phyloP scores from a whole-genome alignment of 176 grass and related monocot genomes.

The Juncus effusus region DNA sequence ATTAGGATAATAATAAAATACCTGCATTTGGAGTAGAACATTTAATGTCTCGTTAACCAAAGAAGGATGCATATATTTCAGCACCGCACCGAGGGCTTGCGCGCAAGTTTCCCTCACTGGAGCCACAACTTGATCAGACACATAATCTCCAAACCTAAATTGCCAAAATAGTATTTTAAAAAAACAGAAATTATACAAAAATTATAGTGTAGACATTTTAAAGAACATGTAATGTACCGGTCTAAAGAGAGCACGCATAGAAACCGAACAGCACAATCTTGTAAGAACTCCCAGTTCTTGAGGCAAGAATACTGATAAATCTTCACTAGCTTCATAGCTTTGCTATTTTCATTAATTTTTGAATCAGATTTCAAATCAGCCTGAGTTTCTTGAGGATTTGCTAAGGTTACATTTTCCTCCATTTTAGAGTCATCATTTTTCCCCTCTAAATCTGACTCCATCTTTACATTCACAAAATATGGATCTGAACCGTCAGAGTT shows the following conservation, averaged over 20 bases:
- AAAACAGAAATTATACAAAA: conserved; percentile 21
- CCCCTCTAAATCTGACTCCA: conserved; percentile 41
- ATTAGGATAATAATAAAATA: conserved; percentile 37
- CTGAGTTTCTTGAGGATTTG: conserved; percentile 28
- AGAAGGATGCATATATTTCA: conserved; percentile 94
- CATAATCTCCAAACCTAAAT: conserved; percentile 95
- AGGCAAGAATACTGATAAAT: conserved; percentile 60
- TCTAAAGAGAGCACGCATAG: conserved; percentile 96
- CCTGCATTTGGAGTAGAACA: conserved; percentile 90
- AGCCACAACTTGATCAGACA: conserved; percentile 98
- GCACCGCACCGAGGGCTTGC: conserved; percentile 94
- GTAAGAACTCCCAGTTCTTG: conserved; percentile 97
- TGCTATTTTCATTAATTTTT: conserved; percentile 55
- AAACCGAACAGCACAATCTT: conserved; percentile 96
- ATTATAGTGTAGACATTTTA: neutral
- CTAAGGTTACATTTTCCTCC: conserved; percentile 17
- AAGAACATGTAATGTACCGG: conserved; percentile 55
- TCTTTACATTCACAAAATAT: conserved; percentile 48
- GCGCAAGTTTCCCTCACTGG: conserved; percentile 97
- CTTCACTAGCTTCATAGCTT: conserved; percentile 66
- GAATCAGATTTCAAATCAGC: conserved; percentile 28
- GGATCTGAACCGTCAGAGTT: conserved; percentile 38
- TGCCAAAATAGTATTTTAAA: neutral
- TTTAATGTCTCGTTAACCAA: conserved; percentile 88
- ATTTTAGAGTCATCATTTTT: conserved; percentile 10